Evolutionary conservation across 2,329 filamentous ascomycete genomes (phyloP), one percentile per base, ranked within the genome.

Genomic region (Colletotrichum siamense): DNA sequence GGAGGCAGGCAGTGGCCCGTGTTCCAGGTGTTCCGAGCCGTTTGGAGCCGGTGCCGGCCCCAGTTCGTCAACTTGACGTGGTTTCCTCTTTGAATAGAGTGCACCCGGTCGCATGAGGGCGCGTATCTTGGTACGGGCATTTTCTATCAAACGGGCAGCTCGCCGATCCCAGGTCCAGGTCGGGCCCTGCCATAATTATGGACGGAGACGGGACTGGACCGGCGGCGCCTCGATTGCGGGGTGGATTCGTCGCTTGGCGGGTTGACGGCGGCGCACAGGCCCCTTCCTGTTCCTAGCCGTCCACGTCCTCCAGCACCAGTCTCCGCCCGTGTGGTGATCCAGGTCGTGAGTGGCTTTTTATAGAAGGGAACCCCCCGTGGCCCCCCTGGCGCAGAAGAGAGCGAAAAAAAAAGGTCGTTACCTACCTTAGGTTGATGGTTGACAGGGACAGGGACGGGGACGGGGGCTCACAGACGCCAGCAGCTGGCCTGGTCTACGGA

Each of bases 181-280:
- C 57, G 39, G 39, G 39, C 39, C 39, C 39, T 44, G 39, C 9
- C 39, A 44, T n/a, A 44, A 39, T 18, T 39, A 59, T 34, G 67
- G 52, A 65, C 24, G 32, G 44, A 22, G 18, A 30, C 36, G 64
- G 44, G 64, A 49, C 66, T 69, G 52, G 55, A 61, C 52, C 55
- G 63, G 73, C 73, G 63, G 26, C 28, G 55, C 55, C 69, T 62
- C 63, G 49, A 65, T 68, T 49, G 73, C 69, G 69, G 69, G 73
- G 73, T 67, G 68, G 73, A 34, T 24, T 72, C 24, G 28, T 73
- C 57, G 32, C 69, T 64, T 68, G 57, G 59, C 57, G 32, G 63
- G 68, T 61, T 57, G 62, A 73, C 57, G 70, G n/a, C 63, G 52
- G 64, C 64, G 73, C 73, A 73, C 73, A 69, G 69, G 61, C 67